A percentile compares a stretch with the other conserved stretches of the same genome.
Evolutionary conservation across 305 asterid genomes (phyloP).

Genomic region (Fraxinus ornus): DNA sequence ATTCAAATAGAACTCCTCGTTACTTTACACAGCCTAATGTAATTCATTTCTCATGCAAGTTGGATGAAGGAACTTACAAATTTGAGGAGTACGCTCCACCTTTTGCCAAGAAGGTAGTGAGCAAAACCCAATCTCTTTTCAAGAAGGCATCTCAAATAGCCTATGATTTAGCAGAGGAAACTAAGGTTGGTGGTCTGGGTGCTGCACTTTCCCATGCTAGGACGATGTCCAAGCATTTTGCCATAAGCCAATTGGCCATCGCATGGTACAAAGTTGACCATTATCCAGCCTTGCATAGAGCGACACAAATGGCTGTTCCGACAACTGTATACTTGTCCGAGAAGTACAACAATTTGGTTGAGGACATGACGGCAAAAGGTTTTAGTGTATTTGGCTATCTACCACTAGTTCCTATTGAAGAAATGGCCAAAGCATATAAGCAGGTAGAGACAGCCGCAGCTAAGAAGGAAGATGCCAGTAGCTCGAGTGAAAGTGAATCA

Average conservation of each 20-base stretch:
- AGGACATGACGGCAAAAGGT: conserved; percentile 49
- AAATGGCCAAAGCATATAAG: conserved; percentile 54
- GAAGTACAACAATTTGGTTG: conserved; percentile 54
- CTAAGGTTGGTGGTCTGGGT: conserved; percentile 48
- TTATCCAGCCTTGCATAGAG: conserved; percentile 45
- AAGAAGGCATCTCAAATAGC: conserved; percentile 38
- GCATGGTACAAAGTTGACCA: conserved; percentile 44
- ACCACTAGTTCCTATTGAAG: conserved; percentile 68
- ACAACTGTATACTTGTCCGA: conserved; percentile 52
- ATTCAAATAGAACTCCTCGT: not conserved
- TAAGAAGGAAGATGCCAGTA: conserved; percentile 37
- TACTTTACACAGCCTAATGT: not conserved
- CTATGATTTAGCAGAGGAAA: conserved; percentile 50
- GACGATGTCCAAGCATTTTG: conserved; percentile 40
- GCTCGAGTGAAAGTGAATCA: conserved; percentile 44
- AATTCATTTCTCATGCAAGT: conserved; percentile 28
- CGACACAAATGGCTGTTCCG: conserved; percentile 41
- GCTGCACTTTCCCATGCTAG: conserved; percentile 50
- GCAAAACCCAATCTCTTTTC: conserved; percentile 26
- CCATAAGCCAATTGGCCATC: conserved; percentile 37
- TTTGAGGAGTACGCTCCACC: conserved; percentile 60
- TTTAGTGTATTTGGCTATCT: conserved; percentile 41
- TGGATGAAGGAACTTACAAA: conserved; percentile 42
- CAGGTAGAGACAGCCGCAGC: conserved; percentile 49
- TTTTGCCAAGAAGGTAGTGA: conserved; percentile 39